phyloP scores from a whole-genome alignment of 257 asterid genomes.

The Lithospermum erythrorhizon region DNA sequence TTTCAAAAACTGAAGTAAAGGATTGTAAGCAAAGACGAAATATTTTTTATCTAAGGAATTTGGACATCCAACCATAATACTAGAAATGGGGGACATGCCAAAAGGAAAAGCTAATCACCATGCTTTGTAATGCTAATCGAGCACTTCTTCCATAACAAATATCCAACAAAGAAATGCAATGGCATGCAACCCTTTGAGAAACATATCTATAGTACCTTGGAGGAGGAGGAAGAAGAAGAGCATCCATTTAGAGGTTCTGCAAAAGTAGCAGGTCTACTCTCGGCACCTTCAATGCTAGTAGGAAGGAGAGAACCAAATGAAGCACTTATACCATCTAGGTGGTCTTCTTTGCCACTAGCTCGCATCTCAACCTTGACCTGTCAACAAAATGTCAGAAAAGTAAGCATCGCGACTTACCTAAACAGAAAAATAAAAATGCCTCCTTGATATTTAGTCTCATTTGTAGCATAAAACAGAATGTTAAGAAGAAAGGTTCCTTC shows the following conservation, averaged over 20 bases:
- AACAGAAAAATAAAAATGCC: background rate
- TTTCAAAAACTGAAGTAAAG: background rate
- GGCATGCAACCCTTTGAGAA: background rate
- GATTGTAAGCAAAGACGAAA: background rate
- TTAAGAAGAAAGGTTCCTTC: too few species aligned
- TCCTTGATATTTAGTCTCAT: too few species aligned
- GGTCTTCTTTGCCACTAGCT: slow-evolving; percentile 52
- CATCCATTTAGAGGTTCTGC: slow-evolving; percentile 59
- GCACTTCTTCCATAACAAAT: background rate
- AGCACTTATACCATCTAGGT: slow-evolving; percentile 56
- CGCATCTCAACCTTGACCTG: slow-evolving; percentile 66
- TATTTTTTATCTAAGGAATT: background rate
- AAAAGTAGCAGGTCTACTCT: slow-evolving; percentile 35
- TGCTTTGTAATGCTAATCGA: background rate
- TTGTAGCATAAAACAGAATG: too few species aligned
- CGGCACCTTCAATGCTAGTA: slow-evolving; percentile 30
- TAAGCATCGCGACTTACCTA: too few species aligned
- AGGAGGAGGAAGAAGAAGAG: slow-evolving; percentile 33
- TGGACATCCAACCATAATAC: background rate
- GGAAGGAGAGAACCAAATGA: slow-evolving; percentile 76
- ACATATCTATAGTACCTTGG: slow-evolving; percentile 34
- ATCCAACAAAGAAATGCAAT: background rate
- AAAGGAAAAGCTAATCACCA: background rate
- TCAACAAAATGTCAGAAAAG: slow-evolving; percentile 2
- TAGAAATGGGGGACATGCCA: background rate